Percentiles rank a stretch among this genome's conserved stretches.
Conservation (phyloP, 495 filamentous ascomycete genomes). For the Durotheca rogersii region DNA sequence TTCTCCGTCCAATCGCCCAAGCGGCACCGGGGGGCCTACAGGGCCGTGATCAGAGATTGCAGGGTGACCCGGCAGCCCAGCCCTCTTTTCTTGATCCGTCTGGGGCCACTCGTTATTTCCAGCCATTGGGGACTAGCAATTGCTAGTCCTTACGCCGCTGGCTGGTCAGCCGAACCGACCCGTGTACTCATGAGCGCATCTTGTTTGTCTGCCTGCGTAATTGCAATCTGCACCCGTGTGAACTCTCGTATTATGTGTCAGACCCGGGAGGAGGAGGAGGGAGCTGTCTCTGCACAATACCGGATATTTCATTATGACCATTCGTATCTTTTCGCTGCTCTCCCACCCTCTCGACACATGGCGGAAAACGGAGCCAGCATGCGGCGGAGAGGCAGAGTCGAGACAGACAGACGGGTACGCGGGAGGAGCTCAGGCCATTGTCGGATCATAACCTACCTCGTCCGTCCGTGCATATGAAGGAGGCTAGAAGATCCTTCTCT, state of each 20-base stretch:
- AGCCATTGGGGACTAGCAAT: slow-evolving; percentile 14
- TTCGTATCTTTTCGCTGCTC: slow-evolving; percentile 7
- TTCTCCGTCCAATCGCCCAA: no score
- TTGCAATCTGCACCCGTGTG: no score
- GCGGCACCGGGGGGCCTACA: no score
- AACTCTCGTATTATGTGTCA: slow-evolving; percentile 16
- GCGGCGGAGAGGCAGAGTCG: not conserved
- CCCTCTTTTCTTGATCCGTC: slow-evolving; percentile 10
- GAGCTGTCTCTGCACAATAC: slow-evolving; percentile 20
- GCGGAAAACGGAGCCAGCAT: not conserved
- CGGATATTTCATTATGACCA: no score
- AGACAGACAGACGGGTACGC: no score
- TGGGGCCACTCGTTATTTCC: slow-evolving; percentile 5
- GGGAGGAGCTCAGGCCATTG: not conserved
- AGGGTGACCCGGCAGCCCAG: no score
- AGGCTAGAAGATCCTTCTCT: no score
- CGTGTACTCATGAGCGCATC: no score
- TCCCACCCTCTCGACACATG: no score
- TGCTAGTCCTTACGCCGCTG: not conserved
- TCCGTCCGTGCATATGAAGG: not conserved
- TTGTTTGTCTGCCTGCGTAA: no score
- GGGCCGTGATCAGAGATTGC: no score
- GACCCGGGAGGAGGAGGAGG: no score
- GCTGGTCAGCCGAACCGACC: slow-evolving; percentile 1
- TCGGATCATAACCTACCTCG: not conserved